Evolutionary conservation across 2,329 filamentous ascomycete species (phyloP), one percentile per base, ranked within the genome.

Genomic region (Neophaeococcomyces aloes): DNA sequence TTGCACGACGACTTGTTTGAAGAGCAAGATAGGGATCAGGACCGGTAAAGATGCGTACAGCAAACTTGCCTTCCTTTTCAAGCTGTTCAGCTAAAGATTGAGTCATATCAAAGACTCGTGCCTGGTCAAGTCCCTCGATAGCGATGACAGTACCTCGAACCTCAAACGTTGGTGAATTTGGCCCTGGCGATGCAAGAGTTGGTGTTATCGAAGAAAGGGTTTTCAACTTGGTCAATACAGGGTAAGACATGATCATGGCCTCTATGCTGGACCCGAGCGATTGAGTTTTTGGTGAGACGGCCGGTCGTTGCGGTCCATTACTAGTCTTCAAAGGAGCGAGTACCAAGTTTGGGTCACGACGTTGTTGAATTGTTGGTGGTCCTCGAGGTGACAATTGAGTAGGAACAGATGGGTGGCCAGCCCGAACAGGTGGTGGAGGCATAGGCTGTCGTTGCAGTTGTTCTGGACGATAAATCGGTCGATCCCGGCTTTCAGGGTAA

Each of bases 101-200:
- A 43, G 82, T 73, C 15, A 94, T 75, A 14, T 75, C 72, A 2
- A 71, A 65, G 3, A 85, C 79, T 3, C 84, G 75, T 7, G 74
- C 69, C 1, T 66, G 61, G 45, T 81, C 75, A 14, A 81, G 72
- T 1, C 88, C 88, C 61, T 96, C 89, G 21, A 96, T 68, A 0
- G 85, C 82, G 49, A 96, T 80, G 29, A 95, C 75, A 0, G 83
- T 76, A 0, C 89, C 88, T n/a, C 87, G 76, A 5, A 69, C 66
- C 53, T 55, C 68, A 63, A 47, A 63, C 59, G 18, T 56, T 41
- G 41, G 62, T 44, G 55, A 60, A 53, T 29, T 55, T 42, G 33
- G 48, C 4, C 59, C 56, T 1, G 65, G 56, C 13, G 65, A 53
- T 4, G 66, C 63, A 11, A 85, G 67, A 0, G 84, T 79, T 18